phyloP scores from a whole-genome alignment of 352 stramenopile species.

The Phytophthora sp. region DNA sequence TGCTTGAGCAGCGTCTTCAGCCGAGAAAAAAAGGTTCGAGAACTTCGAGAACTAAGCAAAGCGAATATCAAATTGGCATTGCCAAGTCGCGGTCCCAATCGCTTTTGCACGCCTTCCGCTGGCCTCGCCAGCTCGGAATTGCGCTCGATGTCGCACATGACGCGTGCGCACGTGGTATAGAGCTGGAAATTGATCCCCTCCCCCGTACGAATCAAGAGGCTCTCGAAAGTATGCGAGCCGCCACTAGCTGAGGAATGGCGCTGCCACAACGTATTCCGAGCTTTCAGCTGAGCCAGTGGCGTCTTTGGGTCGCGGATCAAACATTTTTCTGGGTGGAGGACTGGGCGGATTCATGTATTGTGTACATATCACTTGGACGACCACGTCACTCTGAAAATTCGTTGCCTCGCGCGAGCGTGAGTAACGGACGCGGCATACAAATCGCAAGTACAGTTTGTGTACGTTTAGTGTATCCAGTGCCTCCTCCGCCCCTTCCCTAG shows the following conservation, averaged over 20 bases:
- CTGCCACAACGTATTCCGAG: background rate
- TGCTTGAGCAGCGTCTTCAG: conserved; percentile 20
- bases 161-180: no score
- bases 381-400: conserved; percentile 32
- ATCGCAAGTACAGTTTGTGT: conserved; percentile 25
- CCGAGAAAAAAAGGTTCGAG: conserved; percentile 7
- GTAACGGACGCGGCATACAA: conserved; percentile 29
- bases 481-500: conserved; percentile 17
- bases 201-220: background rate
- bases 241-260: no score
- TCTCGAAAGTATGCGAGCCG: conserved; percentile 4
- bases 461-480: conserved; percentile 23
- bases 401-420: conserved; percentile 11
- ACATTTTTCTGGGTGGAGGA: no score
- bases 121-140: no score
- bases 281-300: background rate
- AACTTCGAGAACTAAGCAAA: no score
- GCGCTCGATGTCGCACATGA: conserved; percentile 7
- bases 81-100: conserved; percentile 1
- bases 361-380: no score
- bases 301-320: background rate
- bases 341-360: no score
- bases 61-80: no score
- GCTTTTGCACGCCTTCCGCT: no score
- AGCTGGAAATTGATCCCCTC: conserved; percentile 1